Evolutionary conservation across 371 early-diverging fungal species (phyloP).

Genomic region (Batkoa obscura): DNA sequence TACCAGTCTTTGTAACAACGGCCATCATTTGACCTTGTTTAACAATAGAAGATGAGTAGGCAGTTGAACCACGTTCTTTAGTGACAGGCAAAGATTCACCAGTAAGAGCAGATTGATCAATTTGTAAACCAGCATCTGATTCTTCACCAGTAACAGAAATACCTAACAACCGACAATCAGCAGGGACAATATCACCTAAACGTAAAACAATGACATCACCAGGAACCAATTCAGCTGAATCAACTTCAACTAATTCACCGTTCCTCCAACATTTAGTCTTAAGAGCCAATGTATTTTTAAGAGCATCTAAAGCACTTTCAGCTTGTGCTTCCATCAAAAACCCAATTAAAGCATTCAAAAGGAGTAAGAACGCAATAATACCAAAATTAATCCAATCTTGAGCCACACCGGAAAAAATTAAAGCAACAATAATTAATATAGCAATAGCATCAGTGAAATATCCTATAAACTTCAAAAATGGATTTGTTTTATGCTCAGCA

Average conservation of each 20-base stretch:
- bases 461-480: conserved; percentile 65
- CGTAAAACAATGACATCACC: conserved; percentile 80
- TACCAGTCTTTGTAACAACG: conserved; percentile 69
- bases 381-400: conserved; percentile 55
- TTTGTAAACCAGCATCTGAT: conserved; percentile 50
- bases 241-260: conserved; percentile 60
- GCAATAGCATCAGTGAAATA: conserved; percentile 83
- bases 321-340: conserved; percentile 79
- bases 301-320: conserved; percentile 72
- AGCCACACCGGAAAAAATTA: conserved; percentile 47
- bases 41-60: conserved; percentile 66
- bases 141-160: conserved; percentile 62
- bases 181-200: conserved; percentile 87
- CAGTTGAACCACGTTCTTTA: conserved; percentile 58
- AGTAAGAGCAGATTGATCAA: conserved; percentile 91
- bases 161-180: conserved; percentile 75
- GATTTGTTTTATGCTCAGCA: conserved; percentile 61
- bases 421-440: conserved; percentile 64
- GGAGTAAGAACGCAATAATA: conserved; percentile 57
- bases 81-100: conserved; percentile 81
- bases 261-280: conserved; percentile 62
- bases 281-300: conserved; percentile 50
- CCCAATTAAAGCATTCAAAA: conserved; percentile 80
- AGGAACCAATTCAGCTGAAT: conserved; percentile 57
- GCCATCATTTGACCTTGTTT: conserved; percentile 72